Conservation (phyloP, 2,329 filamentous ascomycete genomes). For the Fusarium sp. region DNA sequence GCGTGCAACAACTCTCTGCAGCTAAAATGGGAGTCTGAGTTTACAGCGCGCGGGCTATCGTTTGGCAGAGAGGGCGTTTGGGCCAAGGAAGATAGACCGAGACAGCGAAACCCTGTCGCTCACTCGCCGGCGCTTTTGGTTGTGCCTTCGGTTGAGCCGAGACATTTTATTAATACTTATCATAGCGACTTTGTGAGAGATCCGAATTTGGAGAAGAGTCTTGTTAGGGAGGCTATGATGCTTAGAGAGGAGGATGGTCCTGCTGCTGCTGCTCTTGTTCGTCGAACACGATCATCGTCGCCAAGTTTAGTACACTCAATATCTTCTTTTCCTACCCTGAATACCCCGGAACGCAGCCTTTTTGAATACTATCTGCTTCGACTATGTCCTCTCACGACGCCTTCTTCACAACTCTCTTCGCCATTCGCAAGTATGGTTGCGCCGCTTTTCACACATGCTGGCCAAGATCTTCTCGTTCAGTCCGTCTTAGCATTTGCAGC, state of each 20-base stretch:
- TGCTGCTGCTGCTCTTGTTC: slow-evolving; percentile 1
- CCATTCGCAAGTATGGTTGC: slow-evolving; percentile 40
- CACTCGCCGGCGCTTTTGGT: neutral
- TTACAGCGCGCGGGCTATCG: slow-evolving; percentile 42
- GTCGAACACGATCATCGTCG: neutral
- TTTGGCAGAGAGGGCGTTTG: slow-evolving; percentile 50
- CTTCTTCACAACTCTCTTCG: slow-evolving; percentile 28
- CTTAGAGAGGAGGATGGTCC: slow-evolving; percentile 15
- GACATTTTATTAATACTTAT: slow-evolving; percentile 43
- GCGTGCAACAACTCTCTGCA: slow-evolving; percentile 28
- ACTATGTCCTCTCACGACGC: slow-evolving; percentile 42
- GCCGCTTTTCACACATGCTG: slow-evolving; percentile 39
- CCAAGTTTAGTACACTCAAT: slow-evolving; percentile 10
- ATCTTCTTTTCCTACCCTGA: slow-evolving; percentile 28
- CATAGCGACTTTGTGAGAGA: slow-evolving; percentile 29
- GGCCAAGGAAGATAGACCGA: slow-evolving; percentile 34
- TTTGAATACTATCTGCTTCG: slow-evolving; percentile 42
- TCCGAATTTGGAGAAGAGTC: slow-evolving; percentile 28
- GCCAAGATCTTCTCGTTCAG: slow-evolving; percentile 34
- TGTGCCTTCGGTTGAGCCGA: slow-evolving; percentile 10
- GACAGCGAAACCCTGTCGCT: neutral
- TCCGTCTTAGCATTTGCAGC: slow-evolving; percentile 42
- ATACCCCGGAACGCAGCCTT: slow-evolving; percentile 21
- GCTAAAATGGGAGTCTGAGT: slow-evolving; percentile 51
- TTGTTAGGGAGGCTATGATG: slow-evolving; percentile 26